Evolutionary conservation across 352 stramenopile species (phyloP), one percentile per base, ranked within the genome.

Genomic region (Globisporangium uncinulatum): DNA sequence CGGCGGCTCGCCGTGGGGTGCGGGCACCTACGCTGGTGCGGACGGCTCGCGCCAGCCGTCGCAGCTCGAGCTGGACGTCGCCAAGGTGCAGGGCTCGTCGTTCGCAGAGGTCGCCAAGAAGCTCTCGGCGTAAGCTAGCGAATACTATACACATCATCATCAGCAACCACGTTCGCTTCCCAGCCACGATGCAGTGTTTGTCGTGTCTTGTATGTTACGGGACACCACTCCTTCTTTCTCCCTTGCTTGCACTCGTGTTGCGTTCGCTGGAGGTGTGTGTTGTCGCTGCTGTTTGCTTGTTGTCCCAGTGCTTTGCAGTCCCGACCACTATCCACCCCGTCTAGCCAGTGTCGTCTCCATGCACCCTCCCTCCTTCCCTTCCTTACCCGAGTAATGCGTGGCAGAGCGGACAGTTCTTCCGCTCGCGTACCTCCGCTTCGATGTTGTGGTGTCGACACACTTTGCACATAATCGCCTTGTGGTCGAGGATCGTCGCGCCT

Each of bases 401-500:
- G 71, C 92, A 98, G 20, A 98, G 70, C 7, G 89, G 87, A 67
- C 92, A 98, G 59, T 92, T 81, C 64, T 81, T 84, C 45, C 83
- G 70, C 34, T 82, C 80, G 19, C 75, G 76, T 41, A 97, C 70
- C 64, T 97, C 92, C 14, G 71, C 54, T 61, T 97, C 87, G 24
- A 97, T 86, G 66, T 75, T 82, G 51, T 84, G 71, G 62, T 98
- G 90, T 48, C 89, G 82, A 59, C 91, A 97, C 1, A 73, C 87
- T 52, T 84, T 86, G 77, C 91, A 97, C 57, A 72, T 75, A 51
- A 89, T 71, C 42, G 84, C 76, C 36, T 81, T 78, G 59, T 92
- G 79, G 39, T 86, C 70, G 48, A 92, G 67, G 56, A 96, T 89
- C 13, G 73, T 83, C 32, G 76, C 69, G 24, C 83, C 82, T 7